Percentiles rank a stretch among this genome's conserved stretches.
phyloP scores from a whole-genome alignment of 331 rosid genomes.

The Erythrophleum ivorense region DNA sequence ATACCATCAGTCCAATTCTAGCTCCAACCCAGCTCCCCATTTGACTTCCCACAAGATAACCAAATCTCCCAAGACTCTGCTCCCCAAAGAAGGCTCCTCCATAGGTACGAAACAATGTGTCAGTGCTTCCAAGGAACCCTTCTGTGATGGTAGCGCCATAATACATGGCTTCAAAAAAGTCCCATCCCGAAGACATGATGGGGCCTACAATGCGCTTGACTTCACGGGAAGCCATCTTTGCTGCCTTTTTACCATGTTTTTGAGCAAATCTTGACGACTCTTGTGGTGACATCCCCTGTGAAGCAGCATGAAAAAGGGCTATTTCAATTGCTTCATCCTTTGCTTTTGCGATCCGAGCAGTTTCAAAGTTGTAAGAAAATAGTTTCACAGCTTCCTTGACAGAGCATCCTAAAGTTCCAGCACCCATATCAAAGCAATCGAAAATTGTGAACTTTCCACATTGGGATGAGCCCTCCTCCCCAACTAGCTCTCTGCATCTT shows the following conservation, averaged over 20 bases:
- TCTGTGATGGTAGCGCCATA: slow-evolving; percentile 79
- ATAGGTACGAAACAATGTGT: slow-evolving; percentile 81
- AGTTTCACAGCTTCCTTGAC: slow-evolving; percentile 91
- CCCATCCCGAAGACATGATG: slow-evolving; percentile 94
- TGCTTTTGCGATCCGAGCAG: slow-evolving; percentile 64
- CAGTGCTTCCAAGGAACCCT: slow-evolving; percentile 75
- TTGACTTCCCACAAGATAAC: slow-evolving; percentile 92
- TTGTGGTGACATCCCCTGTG: slow-evolving; percentile 59
- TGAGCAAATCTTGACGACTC: slow-evolving; percentile 74
- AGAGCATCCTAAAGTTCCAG: slow-evolving; percentile 79
- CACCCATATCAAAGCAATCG: slow-evolving; percentile 85
- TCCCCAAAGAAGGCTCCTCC: slow-evolving; percentile 73
- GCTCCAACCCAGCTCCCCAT: slow-evolving; percentile 95
- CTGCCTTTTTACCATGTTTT: slow-evolving; percentile 74
- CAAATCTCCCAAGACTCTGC: slow-evolving; percentile 81
- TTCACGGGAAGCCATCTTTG: slow-evolving; percentile 70
- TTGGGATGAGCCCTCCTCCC: slow-evolving; percentile 81
- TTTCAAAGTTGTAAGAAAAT: slow-evolving; percentile 65
- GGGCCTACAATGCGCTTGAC: slow-evolving; percentile 83
- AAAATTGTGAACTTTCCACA: slow-evolving; percentile 84
- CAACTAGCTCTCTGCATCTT: slow-evolving; percentile 82
- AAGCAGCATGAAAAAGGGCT: slow-evolving; percentile 61
- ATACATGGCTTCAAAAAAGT: slow-evolving; percentile 86
- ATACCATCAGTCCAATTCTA: slow-evolving; percentile 80
- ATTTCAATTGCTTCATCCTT: slow-evolving; percentile 57